Base-by-base conservation (phyloP, 345 rosid species). In the Odontarrhena argentea region DNA sequence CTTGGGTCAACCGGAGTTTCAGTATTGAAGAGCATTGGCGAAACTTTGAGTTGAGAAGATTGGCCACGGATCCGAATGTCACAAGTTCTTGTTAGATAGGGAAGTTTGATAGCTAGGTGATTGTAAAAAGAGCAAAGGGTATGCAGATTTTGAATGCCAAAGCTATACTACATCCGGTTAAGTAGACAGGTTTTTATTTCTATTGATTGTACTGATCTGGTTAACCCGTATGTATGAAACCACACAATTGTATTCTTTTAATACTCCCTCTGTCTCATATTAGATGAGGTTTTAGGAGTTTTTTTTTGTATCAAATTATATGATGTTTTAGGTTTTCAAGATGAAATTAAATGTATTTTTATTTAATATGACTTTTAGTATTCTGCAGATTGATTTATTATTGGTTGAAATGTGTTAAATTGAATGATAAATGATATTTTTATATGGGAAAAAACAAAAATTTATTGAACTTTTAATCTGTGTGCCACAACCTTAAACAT, bases 211-310 rank as follows among this genome's bases (percentile, higher is more conserved):
- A 53, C 38, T 54, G 41, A 4, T 56, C 41, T 48, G 35, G 35
- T 55, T 67, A 36, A 45, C 25, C 45, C 10, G 12, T 36, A 28
- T 14, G 44, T 70, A 26, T 14, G 22, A 45, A 70, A 54, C 43
- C 55, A 54, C 48, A 53, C 25, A 45, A 35, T 62, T 70, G 62
- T 68, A 68, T 47, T 47, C 42, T 57, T 67, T 57, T 57, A 41
- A 11, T 37, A n/a, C n/a, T n/a, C n/a, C n/a, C n/a, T n/a, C n/a
- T n/a, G n/a, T n/a, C n/a, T n/a, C n/a, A n/a, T n/a, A n/a, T n/a
- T n/a, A n/a, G n/a, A n/a, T n/a, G n/a, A n/a, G n/a, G n/a, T n/a
- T n/a, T n/a, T n/a, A n/a, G n/a, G n/a, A n/a, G n/a, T n/a, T n/a
- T n/a, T n/a, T n/a, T n/a, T n/a, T n/a, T n/a, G n/a, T n/a, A n/a